Conservation (phyloP, 306 rosid species). For the Lagenaria siceraria region DNA sequence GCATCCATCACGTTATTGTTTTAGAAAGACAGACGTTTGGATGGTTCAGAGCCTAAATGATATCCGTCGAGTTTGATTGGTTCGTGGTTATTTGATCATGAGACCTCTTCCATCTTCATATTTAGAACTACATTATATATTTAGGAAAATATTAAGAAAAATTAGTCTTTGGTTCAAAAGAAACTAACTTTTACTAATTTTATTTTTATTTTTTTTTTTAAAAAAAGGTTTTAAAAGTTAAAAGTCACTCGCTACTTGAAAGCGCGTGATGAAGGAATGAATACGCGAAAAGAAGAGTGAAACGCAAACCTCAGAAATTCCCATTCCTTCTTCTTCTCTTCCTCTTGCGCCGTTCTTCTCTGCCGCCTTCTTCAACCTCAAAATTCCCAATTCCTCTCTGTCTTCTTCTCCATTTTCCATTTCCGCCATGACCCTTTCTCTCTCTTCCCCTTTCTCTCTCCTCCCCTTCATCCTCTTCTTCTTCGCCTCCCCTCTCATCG, state of each 20-base stretch:
- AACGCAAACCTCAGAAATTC: not conserved
- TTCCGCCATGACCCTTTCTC: not conserved
- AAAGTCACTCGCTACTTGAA: not conserved
- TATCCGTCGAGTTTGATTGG: too few species aligned
- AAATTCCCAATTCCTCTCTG: not conserved
- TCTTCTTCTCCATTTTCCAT: not conserved
- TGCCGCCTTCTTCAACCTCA: not conserved
- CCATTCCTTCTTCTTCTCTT: not conserved
- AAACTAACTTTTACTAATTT: not conserved
- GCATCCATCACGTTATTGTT: too few species aligned
- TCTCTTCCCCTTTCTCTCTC: not conserved
- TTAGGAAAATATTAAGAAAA: not conserved
- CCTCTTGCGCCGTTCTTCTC: not conserved
- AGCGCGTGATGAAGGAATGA: not conserved
- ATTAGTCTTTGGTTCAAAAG: not conserved
- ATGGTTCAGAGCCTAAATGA: too few species aligned
- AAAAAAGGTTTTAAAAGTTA: not conserved
- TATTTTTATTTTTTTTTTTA: too few species aligned
- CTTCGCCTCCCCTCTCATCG: conserved; percentile 6
- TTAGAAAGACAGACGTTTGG: too few species aligned
- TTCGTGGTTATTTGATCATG: too few species aligned
- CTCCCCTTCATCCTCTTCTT: not conserved
- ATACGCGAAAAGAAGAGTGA: not conserved
- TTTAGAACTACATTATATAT: not conserved
- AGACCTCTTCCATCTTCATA: too few species aligned